Evolutionary conservation across 164 flowering plant genomes (phyloP), one percentile per base, ranked within the genome.

Genomic region (Taxillus chinensis): DNA sequence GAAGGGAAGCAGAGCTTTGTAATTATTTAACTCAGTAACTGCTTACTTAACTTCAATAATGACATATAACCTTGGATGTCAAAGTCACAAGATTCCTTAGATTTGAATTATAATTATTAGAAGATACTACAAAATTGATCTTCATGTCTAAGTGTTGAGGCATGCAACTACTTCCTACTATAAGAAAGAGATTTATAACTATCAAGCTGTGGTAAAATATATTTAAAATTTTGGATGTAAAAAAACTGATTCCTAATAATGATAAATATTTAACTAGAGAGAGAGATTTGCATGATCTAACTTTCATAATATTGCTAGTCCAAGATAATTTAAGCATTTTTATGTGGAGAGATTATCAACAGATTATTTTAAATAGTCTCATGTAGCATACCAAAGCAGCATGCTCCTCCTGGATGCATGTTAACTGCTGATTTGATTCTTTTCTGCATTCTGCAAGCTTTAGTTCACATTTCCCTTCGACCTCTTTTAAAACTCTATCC

Each of bases 331-430:
- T 0, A 52, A 4, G 37, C 3, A 17, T 54, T 54, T 54, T 17
- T 17, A 4, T 7, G 3, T 27, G 27, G 27, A 54, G 39, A 10
- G 15, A 51, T n/a, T 3, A 51, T 54, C 11, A 17, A 27, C 39
- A n/a, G 13, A 17, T 27, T 2, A 54, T 4, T 54, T 54, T 9
- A 54, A 54, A 5, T 15, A 16, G 37, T 12, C 3, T 54, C 39
- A 3, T 3, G 17, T 7, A 9, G 66, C 83, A 55, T 83, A 89
- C 99, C 85, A 82, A 68, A 69, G 80, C 66, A 71, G 75, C 70
- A 55, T 95, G 92, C 64, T 89, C 96, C 70, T 83, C 90, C 78
- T 87, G 86, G 60, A 83, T 72, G 39, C 27, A 74, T 64, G 67
- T 57, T 77, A 83, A 70, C 45, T 74, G 51, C 72, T 74, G 77